phyloP scores from a whole-genome alignment of 345 rosid genomes.

The Diplotaxis tenuifolia region DNA sequence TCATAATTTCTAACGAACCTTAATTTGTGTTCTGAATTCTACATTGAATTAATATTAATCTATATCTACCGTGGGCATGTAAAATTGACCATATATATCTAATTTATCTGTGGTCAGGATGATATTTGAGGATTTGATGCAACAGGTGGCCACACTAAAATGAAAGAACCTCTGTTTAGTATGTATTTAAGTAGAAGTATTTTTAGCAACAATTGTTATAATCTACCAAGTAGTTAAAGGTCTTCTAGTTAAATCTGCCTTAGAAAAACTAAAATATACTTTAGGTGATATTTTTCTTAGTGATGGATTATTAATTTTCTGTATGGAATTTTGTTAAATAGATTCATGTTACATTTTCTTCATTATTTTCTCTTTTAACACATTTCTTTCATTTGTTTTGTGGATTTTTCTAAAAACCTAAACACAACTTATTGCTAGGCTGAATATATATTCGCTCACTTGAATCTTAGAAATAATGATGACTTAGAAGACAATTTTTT shows the following conservation, averaged over 20 bases:
- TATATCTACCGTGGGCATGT: background rate
- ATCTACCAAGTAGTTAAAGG: background rate
- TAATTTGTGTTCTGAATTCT: background rate
- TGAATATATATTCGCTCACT: background rate
- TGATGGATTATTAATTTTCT: background rate
- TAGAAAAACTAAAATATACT: background rate
- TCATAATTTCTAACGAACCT: background rate
- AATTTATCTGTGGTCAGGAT: background rate
- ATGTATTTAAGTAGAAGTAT: background rate
- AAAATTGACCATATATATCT: background rate
- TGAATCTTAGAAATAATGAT: background rate
- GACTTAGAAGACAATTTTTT: background rate
- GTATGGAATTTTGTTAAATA: background rate
- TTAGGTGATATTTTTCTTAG: background rate
- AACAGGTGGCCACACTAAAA: background rate
- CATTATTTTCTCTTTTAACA: background rate
- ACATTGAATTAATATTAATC: background rate
- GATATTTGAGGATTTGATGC: background rate
- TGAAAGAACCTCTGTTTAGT: background rate
- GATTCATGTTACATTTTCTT: background rate
- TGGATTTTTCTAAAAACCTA: background rate
- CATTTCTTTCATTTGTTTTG: background rate
- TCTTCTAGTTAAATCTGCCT: background rate
- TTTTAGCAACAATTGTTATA: background rate
- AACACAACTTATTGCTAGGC: background rate